Conservation (phyloP, 164 flowering plant species). For the Taxillus chinensis region DNA sequence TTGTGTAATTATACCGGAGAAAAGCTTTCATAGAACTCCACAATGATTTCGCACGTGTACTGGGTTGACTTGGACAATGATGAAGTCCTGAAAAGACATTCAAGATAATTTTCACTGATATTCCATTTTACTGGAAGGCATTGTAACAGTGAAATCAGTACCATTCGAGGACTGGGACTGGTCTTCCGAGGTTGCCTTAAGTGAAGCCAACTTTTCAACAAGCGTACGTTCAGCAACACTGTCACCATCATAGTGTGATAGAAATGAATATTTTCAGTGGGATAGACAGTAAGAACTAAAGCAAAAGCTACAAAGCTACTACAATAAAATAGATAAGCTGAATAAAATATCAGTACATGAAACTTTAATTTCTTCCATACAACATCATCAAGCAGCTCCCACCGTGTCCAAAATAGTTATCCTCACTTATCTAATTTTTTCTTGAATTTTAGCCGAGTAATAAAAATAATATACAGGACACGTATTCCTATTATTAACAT, state of each 20-base stretch:
- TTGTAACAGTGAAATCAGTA: background rate
- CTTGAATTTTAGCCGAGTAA: too few species aligned
- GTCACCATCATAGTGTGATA: conserved; percentile 8
- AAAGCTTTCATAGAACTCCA: conserved; percentile 30
- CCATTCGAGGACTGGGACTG: conserved; percentile 8
- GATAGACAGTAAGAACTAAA: background rate
- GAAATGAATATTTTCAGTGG: background rate
- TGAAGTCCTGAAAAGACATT: conserved; percentile 9
- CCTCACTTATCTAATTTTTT: too few species aligned
- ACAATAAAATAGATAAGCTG: background rate
- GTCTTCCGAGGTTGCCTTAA: conserved; percentile 20
- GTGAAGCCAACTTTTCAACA: conserved; percentile 53
- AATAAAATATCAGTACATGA: too few species aligned
- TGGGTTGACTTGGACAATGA: conserved; percentile 9
- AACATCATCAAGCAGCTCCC: too few species aligned
- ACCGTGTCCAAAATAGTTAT: too few species aligned
- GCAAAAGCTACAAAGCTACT: background rate
- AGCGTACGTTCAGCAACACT: conserved; percentile 50
- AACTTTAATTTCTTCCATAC: too few species aligned
- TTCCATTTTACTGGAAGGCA: background rate
- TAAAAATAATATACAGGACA: too few species aligned
- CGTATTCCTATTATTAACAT: too few species aligned
- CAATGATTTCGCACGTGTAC: conserved; percentile 10
- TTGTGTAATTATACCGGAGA: conserved; percentile 20
- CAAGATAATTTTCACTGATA: background rate